Base-by-base conservation (phyloP, 2,329 filamentous ascomycete species). In the Zelopaecilomyces penicillatus region DNA sequence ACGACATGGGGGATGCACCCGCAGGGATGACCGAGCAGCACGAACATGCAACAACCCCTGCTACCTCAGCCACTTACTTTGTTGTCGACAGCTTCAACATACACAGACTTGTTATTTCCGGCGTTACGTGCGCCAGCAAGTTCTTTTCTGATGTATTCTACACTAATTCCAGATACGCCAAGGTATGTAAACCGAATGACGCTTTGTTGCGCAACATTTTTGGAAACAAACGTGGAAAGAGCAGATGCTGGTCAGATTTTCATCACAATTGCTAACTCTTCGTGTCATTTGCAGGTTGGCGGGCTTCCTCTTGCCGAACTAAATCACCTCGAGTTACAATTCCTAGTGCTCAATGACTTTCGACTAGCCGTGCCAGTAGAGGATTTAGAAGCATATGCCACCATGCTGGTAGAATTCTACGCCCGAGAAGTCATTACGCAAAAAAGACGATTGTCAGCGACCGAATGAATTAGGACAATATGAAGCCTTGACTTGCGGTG, bases 81-180 rank as follows among this genome's bases (percentile, higher is more conserved):
- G 91, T 97, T 35, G 93, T 97, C 8, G 93, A 98, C 67, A 97
- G 93, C 68, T 98, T 93, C 71, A 98, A 98, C 67, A 97, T 98
- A 52, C 93, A 98, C 62, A 83, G 93, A 44, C 73, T 98, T 44
- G 90, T 97, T 44, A 98, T 98, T 61, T 88, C 93, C 2, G 93
- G 91, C 32, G 93, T 98, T 37, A 98, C 93, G 3, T 97, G 93
- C 65, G 90, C 93, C 5, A 97, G 91, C 78, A 98, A 98, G 66
- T 98, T 97, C 74, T 98, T 98, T 67, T 97, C 91, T 5, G 80
- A 98, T 67, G 91, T 97, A 35, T 98, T 98, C 58, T 98, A 97
- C 63, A 98, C 93, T 7, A 98, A 98, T 66, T 97, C 93, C 44
- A 80, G 93, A 81, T 98, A 98, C 64, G 93, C 93, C 48, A 98